A percentile compares a stretch with the other conserved stretches of the same genome.
These are phyloP conservation scores for Kwoniella shandongensis DNA, from an alignment of 768 basidiomycete species.

Conservation along the genomic window DNA sequence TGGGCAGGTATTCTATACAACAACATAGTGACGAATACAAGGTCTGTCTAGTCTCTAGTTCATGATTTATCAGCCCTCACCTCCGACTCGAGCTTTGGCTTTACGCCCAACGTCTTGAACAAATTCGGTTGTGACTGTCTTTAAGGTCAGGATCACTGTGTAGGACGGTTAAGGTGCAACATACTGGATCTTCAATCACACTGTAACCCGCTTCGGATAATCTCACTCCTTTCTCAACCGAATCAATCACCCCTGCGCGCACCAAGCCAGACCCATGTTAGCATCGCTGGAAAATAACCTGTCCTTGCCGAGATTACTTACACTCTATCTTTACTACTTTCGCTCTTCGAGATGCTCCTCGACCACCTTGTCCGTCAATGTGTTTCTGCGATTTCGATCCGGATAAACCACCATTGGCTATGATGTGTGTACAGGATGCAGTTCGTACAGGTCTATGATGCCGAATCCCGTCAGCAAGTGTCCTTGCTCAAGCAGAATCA, in stretches of 20 bases:
- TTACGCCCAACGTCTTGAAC: slow-evolving; percentile 33
- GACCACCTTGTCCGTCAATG: slow-evolving; percentile 40
- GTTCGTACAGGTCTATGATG: slow-evolving; percentile 29
- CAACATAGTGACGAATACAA: background rate
- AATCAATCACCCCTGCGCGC: slow-evolving; percentile 45
- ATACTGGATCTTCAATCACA: slow-evolving; percentile 42
- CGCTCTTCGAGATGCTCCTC: slow-evolving; percentile 32
- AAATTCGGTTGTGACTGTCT: slow-evolving; percentile 35
- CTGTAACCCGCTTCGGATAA: slow-evolving; percentile 42
- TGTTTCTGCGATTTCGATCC: slow-evolving; percentile 48
- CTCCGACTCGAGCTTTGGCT: slow-evolving; percentile 24
- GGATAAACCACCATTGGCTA: slow-evolving; percentile 40
- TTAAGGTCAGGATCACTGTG: no score
- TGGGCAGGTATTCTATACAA: no score
- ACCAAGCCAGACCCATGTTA: background rate
- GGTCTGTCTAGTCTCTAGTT: background rate
- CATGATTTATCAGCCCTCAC: background rate
- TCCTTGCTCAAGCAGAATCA: background rate
- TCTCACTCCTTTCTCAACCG: slow-evolving; percentile 33
- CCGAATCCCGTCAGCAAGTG: background rate
- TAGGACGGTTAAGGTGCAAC: no score
- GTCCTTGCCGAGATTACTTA: slow-evolving; percentile 14
- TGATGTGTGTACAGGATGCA: slow-evolving; percentile 43
- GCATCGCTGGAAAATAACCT: background rate
- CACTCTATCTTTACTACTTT: slow-evolving; percentile 47